A percentile compares a stretch with the other conserved stretches of the same genome.
phyloP scores from a whole-genome alignment of 805 yeast species.

The Starmera dryadoides region DNA sequence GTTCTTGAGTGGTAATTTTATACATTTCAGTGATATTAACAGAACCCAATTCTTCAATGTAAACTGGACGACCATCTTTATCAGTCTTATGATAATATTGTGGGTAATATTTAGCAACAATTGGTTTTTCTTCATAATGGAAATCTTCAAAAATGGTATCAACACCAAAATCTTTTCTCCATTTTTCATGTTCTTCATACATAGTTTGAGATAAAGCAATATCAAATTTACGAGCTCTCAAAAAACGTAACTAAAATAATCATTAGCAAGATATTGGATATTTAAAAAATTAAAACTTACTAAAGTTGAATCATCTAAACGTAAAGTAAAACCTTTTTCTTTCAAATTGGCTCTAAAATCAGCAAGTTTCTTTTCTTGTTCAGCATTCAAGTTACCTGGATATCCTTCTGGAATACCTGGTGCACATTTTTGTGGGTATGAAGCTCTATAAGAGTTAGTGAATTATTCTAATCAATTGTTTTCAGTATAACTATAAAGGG shows the following conservation, averaged over 20 bases:
- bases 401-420: conserved; percentile 62
- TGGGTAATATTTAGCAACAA: conserved; percentile 86
- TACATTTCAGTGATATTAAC: conserved; percentile 88
- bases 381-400: conserved; percentile 70
- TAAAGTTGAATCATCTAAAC: conserved; percentile 82
- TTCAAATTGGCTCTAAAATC: conserved; percentile 50
- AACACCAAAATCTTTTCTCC: conserved; percentile 86
- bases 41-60: conserved; percentile 87
- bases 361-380: conserved; percentile 54
- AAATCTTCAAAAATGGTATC: conserved; percentile 83
- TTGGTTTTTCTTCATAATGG: conserved; percentile 87
- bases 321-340: conserved; percentile 61
- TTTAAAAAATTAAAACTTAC: conserved; percentile 18
- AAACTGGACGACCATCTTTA: conserved; percentile 94
- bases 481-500: too few species aligned
- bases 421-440: conserved; percentile 70
- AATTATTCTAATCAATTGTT: too few species aligned
- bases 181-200: conserved; percentile 82
- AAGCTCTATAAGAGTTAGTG: conserved; percentile 17
- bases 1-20: conserved; percentile 88
- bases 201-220: conserved; percentile 68
- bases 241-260: conserved; percentile 50
- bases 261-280: background rate
- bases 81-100: conserved; percentile 97
- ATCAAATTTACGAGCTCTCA: conserved; percentile 94